Evolutionary conservation across 306 rosid genomes (phyloP).

Genomic region (Begonia loranthoides): DNA sequence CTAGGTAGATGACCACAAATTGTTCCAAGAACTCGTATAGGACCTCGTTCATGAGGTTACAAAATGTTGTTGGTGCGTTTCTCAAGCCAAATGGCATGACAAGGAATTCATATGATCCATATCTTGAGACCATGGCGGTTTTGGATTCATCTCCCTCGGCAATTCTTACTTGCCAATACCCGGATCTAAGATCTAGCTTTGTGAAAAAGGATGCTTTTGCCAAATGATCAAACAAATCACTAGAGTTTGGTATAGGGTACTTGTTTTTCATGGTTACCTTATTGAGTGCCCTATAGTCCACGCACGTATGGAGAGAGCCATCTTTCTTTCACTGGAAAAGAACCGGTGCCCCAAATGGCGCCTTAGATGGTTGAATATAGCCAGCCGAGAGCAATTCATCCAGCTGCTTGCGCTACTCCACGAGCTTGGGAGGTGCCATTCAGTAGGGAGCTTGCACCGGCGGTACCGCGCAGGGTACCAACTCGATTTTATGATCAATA

Average conservation of each 20-base stretch:
- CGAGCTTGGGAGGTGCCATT: neutral
- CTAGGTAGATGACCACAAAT: too few relatives aligned
- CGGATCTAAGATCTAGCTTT: neutral
- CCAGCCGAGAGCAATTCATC: neutral
- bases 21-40: too few relatives aligned
- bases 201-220: neutral
- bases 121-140: neutral
- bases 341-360: neutral
- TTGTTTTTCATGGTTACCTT: constrained; percentile 1
- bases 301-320: neutral
- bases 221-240: neutral
- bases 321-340: constrained; percentile 1
- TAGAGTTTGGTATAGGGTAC: neutral
- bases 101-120: neutral
- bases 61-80: too few relatives aligned
- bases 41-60: too few relatives aligned
- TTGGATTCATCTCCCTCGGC: neutral
- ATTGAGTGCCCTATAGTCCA: neutral
- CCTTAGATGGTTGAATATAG: neutral
- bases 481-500: neutral
- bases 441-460: neutral
- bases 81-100: neutral
- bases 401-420: neutral
- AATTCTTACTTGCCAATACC: neutral
- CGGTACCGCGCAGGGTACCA: too few relatives aligned